Evolutionary conservation across 129 eudicot species (phyloP), one percentile per base, ranked within the genome.

Genomic region (Flaveria bidentis): DNA sequence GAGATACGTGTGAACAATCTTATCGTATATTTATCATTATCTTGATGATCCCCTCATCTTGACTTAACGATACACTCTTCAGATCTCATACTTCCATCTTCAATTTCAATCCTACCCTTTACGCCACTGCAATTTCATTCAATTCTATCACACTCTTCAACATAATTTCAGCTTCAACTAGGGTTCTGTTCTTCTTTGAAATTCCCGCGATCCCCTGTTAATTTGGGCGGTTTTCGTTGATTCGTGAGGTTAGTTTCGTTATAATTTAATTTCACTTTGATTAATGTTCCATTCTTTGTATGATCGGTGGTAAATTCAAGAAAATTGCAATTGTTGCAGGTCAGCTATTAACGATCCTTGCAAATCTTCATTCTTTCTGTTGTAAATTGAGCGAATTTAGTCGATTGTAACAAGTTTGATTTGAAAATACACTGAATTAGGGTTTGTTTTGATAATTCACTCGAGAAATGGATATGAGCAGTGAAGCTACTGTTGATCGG

Each of bases 401-500:
- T 60, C 60, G 56, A 56, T 69, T 14, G 9, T 16, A 44, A 42
- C 69, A 53, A 53, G 20, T 16, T 68, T 14, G n/a, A 12, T 28
- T 47, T 51, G 28, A 63, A 76, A 16, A 17, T 11, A n/a, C 5
- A 18, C 67, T 52, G 74, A 61, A 60, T 78, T 78, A 71, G 65
- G 82, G 77, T 50, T 77, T 26, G 12, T 5, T 76, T 64, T 46
- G 51, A 11, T 28, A 13, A n/a, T 62, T 26, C 61, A 50, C 63
- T 75, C 1, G 57, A 55, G 69, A 67, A 75, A 94, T 94, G 98
- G 98, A 91, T 83, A 88, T 94, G 16, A 91, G 91, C 75, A 88
- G 91, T 63, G 98, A 94, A 78, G 96, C 98, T 1, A 81, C 71
- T 26, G 87, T 94, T 61, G 96, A 91, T 76, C 83, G 81, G 46